Evolutionary conservation across 2,329 filamentous ascomycete genomes (phyloP).

Genomic region (Teratosphaeria gauchensis): DNA sequence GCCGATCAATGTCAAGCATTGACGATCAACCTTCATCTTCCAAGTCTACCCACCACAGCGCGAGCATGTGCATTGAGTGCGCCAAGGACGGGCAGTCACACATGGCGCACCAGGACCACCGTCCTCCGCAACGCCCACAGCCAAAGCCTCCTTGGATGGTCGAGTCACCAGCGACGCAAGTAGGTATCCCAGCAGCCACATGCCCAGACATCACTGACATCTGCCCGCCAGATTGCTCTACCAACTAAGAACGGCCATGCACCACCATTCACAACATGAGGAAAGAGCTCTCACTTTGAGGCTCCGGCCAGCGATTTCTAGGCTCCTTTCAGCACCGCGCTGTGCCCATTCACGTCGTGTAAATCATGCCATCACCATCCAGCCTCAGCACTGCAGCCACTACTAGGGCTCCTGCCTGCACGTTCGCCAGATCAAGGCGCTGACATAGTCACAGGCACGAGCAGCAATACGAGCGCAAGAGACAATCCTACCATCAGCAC

Average conservation of each 20-base stretch:
- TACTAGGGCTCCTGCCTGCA: too few species aligned
- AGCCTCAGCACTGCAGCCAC: neutral
- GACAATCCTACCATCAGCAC: neutral
- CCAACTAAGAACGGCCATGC: neutral
- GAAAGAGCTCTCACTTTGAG: neutral
- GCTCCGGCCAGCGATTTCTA: neutral
- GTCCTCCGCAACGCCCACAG: neutral
- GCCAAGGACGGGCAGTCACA: too few species aligned
- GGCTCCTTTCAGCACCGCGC: too few species aligned
- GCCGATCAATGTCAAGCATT: neutral
- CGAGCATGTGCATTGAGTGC: too few species aligned
- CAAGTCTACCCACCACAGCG: too few species aligned
- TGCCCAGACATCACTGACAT: neutral
- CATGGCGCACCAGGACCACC: neutral
- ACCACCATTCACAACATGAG: neutral
- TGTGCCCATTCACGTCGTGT: neutral
- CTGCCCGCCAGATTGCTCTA: neutral
- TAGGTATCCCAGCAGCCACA: neutral
- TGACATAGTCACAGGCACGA: neutral
- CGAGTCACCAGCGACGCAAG: neutral
- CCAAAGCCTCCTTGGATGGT: neutral
- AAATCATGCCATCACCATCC: neutral
- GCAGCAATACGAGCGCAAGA: too few species aligned
- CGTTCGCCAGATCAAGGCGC: neutral
- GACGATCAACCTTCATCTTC: neutral